These are phyloP conservation scores for Pseudopyricularia cyperi DNA, from an alignment of 2,329 filamentous ascomycete genomes.

Conservation along the genomic window DNA sequence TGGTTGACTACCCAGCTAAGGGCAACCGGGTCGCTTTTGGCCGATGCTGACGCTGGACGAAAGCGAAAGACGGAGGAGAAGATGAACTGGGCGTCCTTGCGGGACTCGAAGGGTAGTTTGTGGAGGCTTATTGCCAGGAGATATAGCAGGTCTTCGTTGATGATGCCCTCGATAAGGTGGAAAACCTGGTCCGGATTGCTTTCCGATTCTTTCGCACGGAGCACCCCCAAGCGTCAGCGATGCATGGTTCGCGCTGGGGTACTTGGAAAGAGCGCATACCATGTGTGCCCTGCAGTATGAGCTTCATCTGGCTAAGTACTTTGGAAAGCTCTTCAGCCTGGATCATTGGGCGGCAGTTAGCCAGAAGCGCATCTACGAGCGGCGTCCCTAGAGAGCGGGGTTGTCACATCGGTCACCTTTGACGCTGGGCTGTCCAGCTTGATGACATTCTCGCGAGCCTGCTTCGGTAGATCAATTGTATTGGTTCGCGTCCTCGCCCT, in stretches of 20 bases:
- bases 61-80: slow-evolving; percentile 93
- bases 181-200: slow-evolving; percentile 78
- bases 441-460: slow-evolving; percentile 10
- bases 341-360: not conserved
- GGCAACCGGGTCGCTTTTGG: slow-evolving; percentile 65
- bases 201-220: slow-evolving; percentile 54
- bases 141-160: slow-evolving; percentile 78
- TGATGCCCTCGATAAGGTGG: slow-evolving; percentile 69
- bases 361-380: not conserved
- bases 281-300: slow-evolving; percentile 83
- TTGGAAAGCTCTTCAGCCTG: slow-evolving; percentile 81
- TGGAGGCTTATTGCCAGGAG: slow-evolving; percentile 72
- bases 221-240: not conserved
- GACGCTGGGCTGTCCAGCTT: slow-evolving; percentile 7
- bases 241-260: not conserved
- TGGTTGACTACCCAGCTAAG: slow-evolving; percentile 81
- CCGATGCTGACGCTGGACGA: slow-evolving; percentile 54
- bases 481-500: slow-evolving; percentile 12
- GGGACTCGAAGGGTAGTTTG: slow-evolving; percentile 83
- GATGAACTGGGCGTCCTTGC: slow-evolving; percentile 91
- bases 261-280: slow-evolving; percentile 38
- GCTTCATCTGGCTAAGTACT: slow-evolving; percentile 80
- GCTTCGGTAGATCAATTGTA: slow-evolving; percentile 10
- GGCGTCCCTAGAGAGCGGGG: not conserved
- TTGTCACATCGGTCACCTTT: slow-evolving; percentile 3